Evolutionary conservation across 2,329 filamentous ascomycete species (phyloP).

Genomic region (Clathrospora elynae): DNA sequence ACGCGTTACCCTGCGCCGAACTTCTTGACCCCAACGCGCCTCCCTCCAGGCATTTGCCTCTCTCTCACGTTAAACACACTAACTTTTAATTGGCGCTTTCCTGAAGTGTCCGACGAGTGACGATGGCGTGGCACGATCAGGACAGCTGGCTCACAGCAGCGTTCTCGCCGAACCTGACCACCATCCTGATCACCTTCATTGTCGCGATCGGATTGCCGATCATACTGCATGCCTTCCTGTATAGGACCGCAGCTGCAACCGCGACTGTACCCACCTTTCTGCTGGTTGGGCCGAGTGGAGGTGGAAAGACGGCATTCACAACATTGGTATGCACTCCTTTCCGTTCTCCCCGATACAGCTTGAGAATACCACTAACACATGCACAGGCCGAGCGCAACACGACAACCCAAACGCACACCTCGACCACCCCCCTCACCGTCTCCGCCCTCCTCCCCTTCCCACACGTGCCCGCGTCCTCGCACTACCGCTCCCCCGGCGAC

Average conservation of each 20-base stretch:
- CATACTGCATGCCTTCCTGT: constrained; percentile 75
- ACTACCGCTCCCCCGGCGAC: constrained; percentile 70
- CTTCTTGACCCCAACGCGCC: constrained; percentile 3
- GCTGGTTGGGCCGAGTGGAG: constrained; percentile 77
- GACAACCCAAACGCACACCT: constrained; percentile 58
- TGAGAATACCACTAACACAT: too few relatives aligned
- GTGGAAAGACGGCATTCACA: constrained; percentile 87
- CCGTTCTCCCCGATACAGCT: too few relatives aligned
- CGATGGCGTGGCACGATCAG: constrained; percentile 47
- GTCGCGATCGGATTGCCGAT: constrained; percentile 76
- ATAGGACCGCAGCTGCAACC: constrained; percentile 68
- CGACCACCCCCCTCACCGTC: constrained; percentile 55
- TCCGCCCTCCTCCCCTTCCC: constrained; percentile 63
- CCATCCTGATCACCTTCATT: constrained; percentile 69
- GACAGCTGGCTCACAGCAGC: constrained; percentile 55
- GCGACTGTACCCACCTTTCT: constrained; percentile 73
- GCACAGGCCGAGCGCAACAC: constrained; percentile 61
- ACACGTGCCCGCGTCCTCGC: constrained; percentile 62
- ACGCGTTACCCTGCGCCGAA: neutral
- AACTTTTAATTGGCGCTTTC: neutral
- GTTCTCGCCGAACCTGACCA: constrained; percentile 52
- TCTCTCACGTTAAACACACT: too few relatives aligned
- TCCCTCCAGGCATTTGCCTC: neutral
- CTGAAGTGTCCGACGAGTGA: neutral
- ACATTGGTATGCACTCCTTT: constrained; percentile 64